Conservation (phyloP, 306 rosid species). For the Casuarina cunninghamiana region DNA sequence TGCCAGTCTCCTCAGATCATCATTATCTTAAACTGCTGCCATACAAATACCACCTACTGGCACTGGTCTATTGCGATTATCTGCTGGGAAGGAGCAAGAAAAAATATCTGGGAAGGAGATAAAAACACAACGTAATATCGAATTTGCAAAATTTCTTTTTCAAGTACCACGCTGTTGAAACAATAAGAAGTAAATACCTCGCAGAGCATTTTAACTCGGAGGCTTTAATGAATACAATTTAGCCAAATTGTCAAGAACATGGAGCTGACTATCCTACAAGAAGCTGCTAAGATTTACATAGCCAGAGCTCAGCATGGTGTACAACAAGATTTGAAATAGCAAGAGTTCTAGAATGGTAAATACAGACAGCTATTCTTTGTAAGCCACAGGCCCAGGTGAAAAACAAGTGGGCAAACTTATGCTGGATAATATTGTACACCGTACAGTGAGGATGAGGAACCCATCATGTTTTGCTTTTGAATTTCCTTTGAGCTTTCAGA, state of each 20-base stretch:
- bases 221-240: constrained; percentile 62
- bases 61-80: neutral
- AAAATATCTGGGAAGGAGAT: neutral
- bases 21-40: too few relatives aligned
- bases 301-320: constrained; percentile 41
- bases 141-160: constrained; percentile 35
- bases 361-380: constrained; percentile 46
- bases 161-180: constrained; percentile 41
- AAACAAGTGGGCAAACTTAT: constrained; percentile 63
- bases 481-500: constrained; percentile 85
- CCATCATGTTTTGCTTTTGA: constrained; percentile 67
- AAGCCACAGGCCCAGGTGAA: constrained; percentile 59
- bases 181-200: constrained; percentile 50
- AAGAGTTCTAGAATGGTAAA: constrained; percentile 43
- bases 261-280: constrained; percentile 33
- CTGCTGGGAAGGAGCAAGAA: constrained; percentile 1
- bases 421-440: constrained; percentile 38
- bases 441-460: constrained; percentile 27
- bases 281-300: constrained; percentile 61
- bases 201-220: constrained; percentile 60
- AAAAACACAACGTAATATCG: constrained; percentile 28
- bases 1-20: too few relatives aligned
- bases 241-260: constrained; percentile 36
- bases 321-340: constrained; percentile 38
- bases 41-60: too few relatives aligned